A percentile compares a stretch with the other conserved stretches of the same genome.
Evolutionary conservation across 2,329 filamentous ascomycete species (phyloP).

Genomic region (Venturia oleaginea): DNA sequence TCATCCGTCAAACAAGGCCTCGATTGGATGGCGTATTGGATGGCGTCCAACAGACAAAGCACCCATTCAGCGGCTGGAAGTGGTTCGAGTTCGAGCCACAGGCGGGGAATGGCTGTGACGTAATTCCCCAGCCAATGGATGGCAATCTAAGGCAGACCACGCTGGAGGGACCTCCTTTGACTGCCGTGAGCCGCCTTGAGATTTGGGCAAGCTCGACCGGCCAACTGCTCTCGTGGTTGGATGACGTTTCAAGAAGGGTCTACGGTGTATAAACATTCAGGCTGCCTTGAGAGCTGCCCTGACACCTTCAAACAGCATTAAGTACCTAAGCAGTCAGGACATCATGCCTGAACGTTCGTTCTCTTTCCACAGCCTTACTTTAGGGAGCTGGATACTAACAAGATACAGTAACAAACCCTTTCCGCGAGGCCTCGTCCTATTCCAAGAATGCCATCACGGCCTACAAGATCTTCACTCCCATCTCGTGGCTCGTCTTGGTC

Average conservation of each 20-base stretch:
- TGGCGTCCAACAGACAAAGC: neutral
- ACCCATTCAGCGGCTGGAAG: neutral
- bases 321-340: no score
- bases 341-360: neutral
- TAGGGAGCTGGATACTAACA: neutral
- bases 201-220: neutral
- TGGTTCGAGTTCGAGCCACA: neutral
- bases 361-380: neutral
- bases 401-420: conserved; percentile 12
- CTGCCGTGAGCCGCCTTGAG: no score
- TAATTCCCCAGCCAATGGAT: neutral
- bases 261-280: neutral
- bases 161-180: no score
- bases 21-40: neutral
- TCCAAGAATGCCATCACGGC: conserved; percentile 45
- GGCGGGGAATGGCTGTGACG: neutral
- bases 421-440: conserved; percentile 8
- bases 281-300: neutral
- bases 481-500: conserved; percentile 68
- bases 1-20: neutral
- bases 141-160: no score
- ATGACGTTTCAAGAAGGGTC: conserved; percentile 2
- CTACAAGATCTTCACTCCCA: conserved; percentile 66
- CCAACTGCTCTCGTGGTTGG: neutral
- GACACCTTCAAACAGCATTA: neutral